Percentiles rank a stretch among this genome's conserved stretches.
These are phyloP conservation scores for Russula compacta DNA, from an alignment of 768 basidiomycete species.

Conservation along the genomic window DNA sequence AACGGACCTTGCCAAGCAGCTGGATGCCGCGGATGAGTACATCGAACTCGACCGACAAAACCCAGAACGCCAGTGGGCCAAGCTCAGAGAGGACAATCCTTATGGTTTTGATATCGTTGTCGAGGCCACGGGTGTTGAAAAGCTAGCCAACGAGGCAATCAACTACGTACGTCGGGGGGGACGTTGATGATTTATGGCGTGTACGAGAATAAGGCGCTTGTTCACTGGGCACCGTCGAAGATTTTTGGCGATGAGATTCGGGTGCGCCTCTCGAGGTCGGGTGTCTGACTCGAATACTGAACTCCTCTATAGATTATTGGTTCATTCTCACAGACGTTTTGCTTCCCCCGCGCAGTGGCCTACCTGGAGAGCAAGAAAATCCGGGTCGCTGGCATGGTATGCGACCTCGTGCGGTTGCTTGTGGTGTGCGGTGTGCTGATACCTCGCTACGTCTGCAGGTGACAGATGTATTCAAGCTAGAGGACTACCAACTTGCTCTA, in stretches of 20 bases:
- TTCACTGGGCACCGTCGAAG: conserved; percentile 82
- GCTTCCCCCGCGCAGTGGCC: conserved; percentile 85
- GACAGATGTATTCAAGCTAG: conserved; percentile 48
- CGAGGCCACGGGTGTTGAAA: conserved; percentile 77
- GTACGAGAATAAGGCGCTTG: conserved; percentile 75
- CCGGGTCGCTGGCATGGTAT: conserved; percentile 72
- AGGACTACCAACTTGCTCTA: conserved; percentile 54
- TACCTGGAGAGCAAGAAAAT: conserved; percentile 85
- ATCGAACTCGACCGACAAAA: conserved; percentile 72
- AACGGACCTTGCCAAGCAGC: conserved; percentile 74
- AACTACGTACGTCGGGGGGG: conserved; percentile 83
- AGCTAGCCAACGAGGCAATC: conserved; percentile 80
- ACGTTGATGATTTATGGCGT: conserved; percentile 87
- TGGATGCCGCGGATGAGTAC: conserved; percentile 78
- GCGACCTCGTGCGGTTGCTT: neutral
- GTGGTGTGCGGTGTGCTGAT: neutral
- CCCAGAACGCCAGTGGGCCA: conserved; percentile 69
- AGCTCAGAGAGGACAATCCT: conserved; percentile 71
- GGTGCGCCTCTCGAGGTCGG: conserved; percentile 24
- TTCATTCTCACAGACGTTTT: conserved; percentile 81
- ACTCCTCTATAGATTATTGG: conserved; percentile 59
- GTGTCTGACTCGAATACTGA: neutral
- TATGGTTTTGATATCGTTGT: conserved; percentile 87
- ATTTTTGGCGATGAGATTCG: conserved; percentile 67
- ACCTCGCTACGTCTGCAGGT: conserved; percentile 27